Evolutionary conservation across 345 rosid genomes (phyloP).

Genomic region (Punica granatum): DNA sequence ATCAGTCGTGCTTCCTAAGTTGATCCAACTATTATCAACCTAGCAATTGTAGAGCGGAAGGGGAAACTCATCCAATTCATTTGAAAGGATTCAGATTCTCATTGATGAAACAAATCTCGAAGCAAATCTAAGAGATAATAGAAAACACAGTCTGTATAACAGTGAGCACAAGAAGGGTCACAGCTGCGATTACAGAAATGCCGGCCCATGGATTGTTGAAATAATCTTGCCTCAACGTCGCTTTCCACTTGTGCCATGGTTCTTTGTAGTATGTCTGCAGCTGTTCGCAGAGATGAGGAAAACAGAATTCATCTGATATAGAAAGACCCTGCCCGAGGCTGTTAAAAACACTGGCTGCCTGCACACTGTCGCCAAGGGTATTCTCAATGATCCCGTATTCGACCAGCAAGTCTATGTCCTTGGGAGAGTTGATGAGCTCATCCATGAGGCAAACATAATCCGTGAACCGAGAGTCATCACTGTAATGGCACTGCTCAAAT

Average conservation of each 20-base stretch:
- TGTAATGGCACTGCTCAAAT: constrained; percentile 14
- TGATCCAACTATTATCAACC: no score
- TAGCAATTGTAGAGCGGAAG: no score
- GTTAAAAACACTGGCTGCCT: not conserved
- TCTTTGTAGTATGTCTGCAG: not conserved
- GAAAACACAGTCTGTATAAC: not conserved
- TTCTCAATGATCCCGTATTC: not conserved
- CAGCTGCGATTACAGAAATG: constrained; percentile 6
- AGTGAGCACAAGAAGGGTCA: constrained; percentile 4
- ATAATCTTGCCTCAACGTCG: constrained; percentile 11
- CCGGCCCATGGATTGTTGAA: constrained; percentile 18
- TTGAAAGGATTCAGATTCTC: no score
- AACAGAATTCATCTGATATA: not conserved
- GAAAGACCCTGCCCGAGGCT: not conserved
- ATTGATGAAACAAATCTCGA: no score
- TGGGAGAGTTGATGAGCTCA: not conserved
- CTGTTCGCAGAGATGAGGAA: not conserved
- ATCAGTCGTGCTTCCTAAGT: no score
- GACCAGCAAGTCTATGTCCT: constrained; percentile 1
- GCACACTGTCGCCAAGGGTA: not conserved
- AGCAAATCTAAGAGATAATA: not conserved
- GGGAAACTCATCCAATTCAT: no score
- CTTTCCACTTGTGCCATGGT: constrained; percentile 16
- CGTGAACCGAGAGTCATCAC: rapidly evolving
- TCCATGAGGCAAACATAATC: not conserved